Evolutionary conservation across 495 filamentous ascomycete genomes (phyloP).

Genomic region (Neurospora sp.): DNA sequence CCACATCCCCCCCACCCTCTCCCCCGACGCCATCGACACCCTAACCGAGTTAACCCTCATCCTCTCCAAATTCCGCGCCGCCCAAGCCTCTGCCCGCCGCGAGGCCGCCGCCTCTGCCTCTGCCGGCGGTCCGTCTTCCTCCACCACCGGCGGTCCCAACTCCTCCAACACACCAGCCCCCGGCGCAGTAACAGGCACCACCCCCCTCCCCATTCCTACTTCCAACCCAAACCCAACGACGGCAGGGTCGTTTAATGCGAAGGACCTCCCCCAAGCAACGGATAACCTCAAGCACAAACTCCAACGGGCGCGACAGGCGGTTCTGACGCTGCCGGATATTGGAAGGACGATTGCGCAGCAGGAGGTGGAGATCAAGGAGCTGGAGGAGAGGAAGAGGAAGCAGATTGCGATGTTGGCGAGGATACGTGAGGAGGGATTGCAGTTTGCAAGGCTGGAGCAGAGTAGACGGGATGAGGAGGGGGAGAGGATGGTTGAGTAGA

Average conservation of each 20-base stretch:
- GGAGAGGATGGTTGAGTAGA: slow-evolving; percentile 15
- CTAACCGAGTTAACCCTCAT: slow-evolving; percentile 72
- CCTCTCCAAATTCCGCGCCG: slow-evolving; percentile 57
- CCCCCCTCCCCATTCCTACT: slow-evolving; percentile 14
- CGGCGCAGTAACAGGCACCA: slow-evolving; percentile 23
- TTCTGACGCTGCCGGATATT: slow-evolving; percentile 65
- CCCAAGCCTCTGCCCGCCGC: slow-evolving; percentile 10
- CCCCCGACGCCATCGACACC: slow-evolving; percentile 66
- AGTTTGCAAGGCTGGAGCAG: slow-evolving; percentile 17
- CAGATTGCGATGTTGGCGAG: slow-evolving; percentile 46
- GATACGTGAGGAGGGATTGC: slow-evolving; percentile 33
- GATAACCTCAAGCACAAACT: slow-evolving; percentile 70
- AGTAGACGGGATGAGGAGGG: slow-evolving; percentile 4
- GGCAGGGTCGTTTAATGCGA: slow-evolving; percentile 46
- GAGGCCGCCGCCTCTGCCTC: slow-evolving; percentile 1
- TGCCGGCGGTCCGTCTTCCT: slow-evolving; percentile 6
- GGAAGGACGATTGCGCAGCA: slow-evolving; percentile 65
- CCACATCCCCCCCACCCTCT: slow-evolving; percentile 35
- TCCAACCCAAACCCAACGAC: slow-evolving; percentile 1
- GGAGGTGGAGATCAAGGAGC: slow-evolving; percentile 63
- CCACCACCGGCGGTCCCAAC: slow-evolving; percentile 1
- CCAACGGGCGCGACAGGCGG: slow-evolving; percentile 59
- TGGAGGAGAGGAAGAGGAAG: slow-evolving; percentile 55
- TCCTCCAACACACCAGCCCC: slow-evolving; percentile 10
- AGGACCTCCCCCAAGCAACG: slow-evolving; percentile 66